Evolutionary conservation across 495 filamentous ascomycete genomes (phyloP).

Genomic region (Penicillium lagena): DNA sequence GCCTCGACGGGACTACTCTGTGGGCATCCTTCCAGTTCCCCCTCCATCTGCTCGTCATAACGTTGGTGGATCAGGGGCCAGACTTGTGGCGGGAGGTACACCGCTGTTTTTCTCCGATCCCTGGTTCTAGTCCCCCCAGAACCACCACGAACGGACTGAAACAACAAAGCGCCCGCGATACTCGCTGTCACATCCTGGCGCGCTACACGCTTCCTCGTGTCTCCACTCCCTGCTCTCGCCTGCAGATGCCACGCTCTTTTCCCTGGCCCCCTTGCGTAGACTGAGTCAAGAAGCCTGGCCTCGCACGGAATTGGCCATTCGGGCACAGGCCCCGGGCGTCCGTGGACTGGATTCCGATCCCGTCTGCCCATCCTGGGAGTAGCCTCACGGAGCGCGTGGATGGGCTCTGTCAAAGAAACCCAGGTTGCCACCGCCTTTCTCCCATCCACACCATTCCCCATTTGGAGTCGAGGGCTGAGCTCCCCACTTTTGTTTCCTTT

Average conservation of each 20-base stretch:
- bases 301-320: constrained; percentile 12
- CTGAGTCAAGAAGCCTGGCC: not conserved
- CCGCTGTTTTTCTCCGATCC: no score
- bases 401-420: not conserved
- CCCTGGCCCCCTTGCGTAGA: constrained; percentile 12
- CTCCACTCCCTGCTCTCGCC: constrained; percentile 29
- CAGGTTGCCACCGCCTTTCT: not conserved
- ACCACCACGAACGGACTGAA: no score
- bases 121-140: no score
- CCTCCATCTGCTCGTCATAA: no score
- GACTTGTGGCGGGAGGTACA: no score
- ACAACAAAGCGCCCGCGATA: no score
- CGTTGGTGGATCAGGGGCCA: no score
- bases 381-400: not conserved
- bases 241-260: constrained; percentile 36
- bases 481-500: constrained; percentile 24
- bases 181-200: constrained; percentile 32
- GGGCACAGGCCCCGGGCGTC: no score
- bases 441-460: constrained; percentile 7
- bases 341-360: no score
- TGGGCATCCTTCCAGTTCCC: no score
- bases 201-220: constrained; percentile 18
- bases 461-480: constrained; percentile 11
- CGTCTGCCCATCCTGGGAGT: no score
- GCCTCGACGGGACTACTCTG: no score